Evolutionary conservation across 2,329 filamentous ascomycete species (phyloP).

Genomic region (Aureobasidium sp.): DNA sequence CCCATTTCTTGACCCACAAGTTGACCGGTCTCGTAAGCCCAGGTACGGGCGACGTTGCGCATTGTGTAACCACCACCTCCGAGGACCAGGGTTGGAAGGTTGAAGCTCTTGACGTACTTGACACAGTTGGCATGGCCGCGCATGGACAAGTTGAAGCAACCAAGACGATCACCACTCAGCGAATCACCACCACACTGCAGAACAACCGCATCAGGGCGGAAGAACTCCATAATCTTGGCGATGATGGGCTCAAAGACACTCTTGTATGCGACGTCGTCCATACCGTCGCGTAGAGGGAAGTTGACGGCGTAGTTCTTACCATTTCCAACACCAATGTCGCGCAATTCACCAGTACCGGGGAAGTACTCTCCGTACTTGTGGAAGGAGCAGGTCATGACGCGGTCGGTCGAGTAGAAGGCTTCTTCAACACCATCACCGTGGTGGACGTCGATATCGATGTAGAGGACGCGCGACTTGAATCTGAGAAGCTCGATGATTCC

Average conservation of each 20-base stretch:
- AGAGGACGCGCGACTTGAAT: slow-evolving; percentile 58
- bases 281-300: slow-evolving; percentile 62
- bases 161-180: slow-evolving; percentile 59
- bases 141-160: slow-evolving; percentile 67
- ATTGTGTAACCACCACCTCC: slow-evolving; percentile 65
- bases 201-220: slow-evolving; percentile 60
- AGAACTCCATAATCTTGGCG: slow-evolving; percentile 62
- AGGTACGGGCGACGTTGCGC: slow-evolving; percentile 57
- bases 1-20: slow-evolving; percentile 78
- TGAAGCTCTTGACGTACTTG: slow-evolving; percentile 61
- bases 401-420: slow-evolving; percentile 64
- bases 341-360: slow-evolving; percentile 61
- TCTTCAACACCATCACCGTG: slow-evolving; percentile 65
- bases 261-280: slow-evolving; percentile 59
- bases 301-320: slow-evolving; percentile 65
- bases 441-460: slow-evolving; percentile 62
- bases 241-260: slow-evolving; percentile 63
- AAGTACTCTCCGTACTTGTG: slow-evolving; percentile 70
- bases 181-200: slow-evolving; percentile 64
- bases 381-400: slow-evolving; percentile 66
- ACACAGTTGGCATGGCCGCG: slow-evolving; percentile 64
- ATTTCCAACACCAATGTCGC: slow-evolving; percentile 60
- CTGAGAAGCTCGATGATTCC: slow-evolving; percentile 59
- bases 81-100: slow-evolving; percentile 57
- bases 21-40: slow-evolving; percentile 64